Conservation (phyloP, 1,139 yeast genomes). For the Taphrina confusa region DNA sequence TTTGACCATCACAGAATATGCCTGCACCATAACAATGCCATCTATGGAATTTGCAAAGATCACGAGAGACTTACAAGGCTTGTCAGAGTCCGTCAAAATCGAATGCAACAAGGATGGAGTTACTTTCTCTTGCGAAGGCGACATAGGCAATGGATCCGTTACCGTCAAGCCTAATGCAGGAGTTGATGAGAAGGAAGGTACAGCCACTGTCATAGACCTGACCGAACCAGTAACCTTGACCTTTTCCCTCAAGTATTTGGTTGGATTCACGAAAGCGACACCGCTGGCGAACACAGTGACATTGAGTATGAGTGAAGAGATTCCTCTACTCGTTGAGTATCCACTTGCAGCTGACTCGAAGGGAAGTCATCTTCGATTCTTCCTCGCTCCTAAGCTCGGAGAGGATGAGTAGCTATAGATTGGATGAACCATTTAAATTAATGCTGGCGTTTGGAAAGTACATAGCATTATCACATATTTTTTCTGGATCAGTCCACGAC, state of each 20-base stretch:
- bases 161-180: conserved; percentile 77
- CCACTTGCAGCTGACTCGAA: conserved; percentile 57
- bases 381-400: conserved; percentile 95
- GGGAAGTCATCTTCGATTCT: conserved; percentile 91
- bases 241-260: conserved; percentile 86
- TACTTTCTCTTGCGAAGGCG: conserved; percentile 88
- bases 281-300: conserved; percentile 74
- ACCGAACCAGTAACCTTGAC: conserved; percentile 85
- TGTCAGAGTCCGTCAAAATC: conserved; percentile 84
- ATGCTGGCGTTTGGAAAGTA: conserved; percentile 10
- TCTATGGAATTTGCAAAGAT: conserved; percentile 83
- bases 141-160: conserved; percentile 83
- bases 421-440: neutral
- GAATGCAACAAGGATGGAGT: conserved; percentile 90
- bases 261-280: conserved; percentile 89
- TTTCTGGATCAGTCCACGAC: no score
- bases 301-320: conserved; percentile 81
- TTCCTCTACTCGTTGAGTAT: conserved; percentile 93
- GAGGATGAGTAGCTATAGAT: conserved; percentile 60
- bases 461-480: neutral
- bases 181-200: conserved; percentile 65
- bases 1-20: conserved; percentile 53
- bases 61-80: conserved; percentile 80
- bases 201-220: conserved; percentile 72
- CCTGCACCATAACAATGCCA: conserved; percentile 84